These are phyloP conservation scores for Phytophthora tentaculata DNA, from an alignment of 352 stramenopile species.

Conservation along the genomic window DNA sequence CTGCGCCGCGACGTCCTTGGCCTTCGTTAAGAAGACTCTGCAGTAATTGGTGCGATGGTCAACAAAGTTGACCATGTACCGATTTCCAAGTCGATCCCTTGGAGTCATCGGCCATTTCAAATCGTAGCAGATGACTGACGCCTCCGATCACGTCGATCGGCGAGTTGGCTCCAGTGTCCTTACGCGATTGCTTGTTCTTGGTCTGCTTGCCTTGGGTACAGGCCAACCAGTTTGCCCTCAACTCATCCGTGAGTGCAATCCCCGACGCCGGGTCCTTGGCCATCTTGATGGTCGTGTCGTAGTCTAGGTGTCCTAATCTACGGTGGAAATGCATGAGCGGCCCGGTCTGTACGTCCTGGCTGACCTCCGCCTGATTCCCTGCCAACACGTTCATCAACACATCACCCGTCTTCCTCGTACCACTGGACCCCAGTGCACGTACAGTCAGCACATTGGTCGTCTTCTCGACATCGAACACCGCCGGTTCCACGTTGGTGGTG, in stretches of 20 bases:
- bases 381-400: constrained; percentile 17
- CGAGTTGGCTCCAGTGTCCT: no score
- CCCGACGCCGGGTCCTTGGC: constrained; percentile 9
- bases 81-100: no score
- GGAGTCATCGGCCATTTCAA: no score
- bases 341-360: neutral
- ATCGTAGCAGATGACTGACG: no score
- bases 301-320: constrained; percentile 16
- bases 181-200: constrained; percentile 19
- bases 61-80: no score
- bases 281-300: constrained; percentile 16
- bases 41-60: no score
- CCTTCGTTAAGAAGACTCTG: no score
- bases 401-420: neutral
- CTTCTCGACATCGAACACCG: constrained; percentile 11
- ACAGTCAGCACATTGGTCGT: constrained; percentile 17
- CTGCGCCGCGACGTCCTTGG: no score
- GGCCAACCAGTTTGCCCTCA: neutral
- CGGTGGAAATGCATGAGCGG: constrained; percentile 21
- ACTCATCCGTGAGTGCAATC: constrained; percentile 10
- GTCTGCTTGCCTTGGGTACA: constrained; percentile 7
- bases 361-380: constrained; percentile 9
- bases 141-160: no score
- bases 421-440: neutral
- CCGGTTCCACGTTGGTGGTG: neutral